Percentiles rank a stretch among this genome's conserved stretches.
Evolutionary conservation across 306 rosid genomes (phyloP).

Genomic region (Pachyrhizus erosus): DNA sequence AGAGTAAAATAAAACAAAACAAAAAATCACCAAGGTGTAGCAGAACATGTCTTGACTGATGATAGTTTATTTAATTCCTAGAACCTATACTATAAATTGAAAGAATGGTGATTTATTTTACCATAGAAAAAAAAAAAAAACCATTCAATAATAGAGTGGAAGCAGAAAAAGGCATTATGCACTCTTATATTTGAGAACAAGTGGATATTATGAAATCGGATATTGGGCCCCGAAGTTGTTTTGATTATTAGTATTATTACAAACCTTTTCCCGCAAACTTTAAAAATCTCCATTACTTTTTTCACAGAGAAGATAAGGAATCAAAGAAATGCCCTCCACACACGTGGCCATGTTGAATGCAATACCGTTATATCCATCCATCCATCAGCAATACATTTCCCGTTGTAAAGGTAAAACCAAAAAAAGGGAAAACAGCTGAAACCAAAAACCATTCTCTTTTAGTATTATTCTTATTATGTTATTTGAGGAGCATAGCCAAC

Average conservation of each 20-base stretch:
- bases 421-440: not conserved
- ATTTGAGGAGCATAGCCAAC: conserved; percentile 6
- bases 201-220: conserved; percentile 50
- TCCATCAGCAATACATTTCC: conserved; percentile 33
- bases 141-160: conserved; percentile 18
- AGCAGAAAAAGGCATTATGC: conserved; percentile 25
- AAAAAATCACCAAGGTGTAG: not conserved
- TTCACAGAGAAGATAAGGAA: conserved; percentile 41
- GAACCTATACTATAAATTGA: not conserved
- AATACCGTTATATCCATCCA: conserved; percentile 37
- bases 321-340: conserved; percentile 35
- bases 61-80: not conserved
- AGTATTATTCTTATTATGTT: conserved; percentile 18
- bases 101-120: not conserved
- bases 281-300: conserved; percentile 41
- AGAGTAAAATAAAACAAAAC: not conserved
- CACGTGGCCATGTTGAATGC: conserved; percentile 39
- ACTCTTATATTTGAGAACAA: conserved; percentile 43
- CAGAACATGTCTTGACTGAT: not conserved
- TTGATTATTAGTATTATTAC: conserved; percentile 13
- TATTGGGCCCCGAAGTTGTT: conserved; percentile 42
- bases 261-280: not conserved
- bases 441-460: not conserved
- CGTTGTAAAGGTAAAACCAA: conserved; percentile 31
- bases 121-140: not conserved